A percentile compares a stretch with the other conserved stretches of the same genome.
Evolutionary conservation across 208 protist genomes (phyloP).

Genomic region (Wallacemonas sp.): DNA sequence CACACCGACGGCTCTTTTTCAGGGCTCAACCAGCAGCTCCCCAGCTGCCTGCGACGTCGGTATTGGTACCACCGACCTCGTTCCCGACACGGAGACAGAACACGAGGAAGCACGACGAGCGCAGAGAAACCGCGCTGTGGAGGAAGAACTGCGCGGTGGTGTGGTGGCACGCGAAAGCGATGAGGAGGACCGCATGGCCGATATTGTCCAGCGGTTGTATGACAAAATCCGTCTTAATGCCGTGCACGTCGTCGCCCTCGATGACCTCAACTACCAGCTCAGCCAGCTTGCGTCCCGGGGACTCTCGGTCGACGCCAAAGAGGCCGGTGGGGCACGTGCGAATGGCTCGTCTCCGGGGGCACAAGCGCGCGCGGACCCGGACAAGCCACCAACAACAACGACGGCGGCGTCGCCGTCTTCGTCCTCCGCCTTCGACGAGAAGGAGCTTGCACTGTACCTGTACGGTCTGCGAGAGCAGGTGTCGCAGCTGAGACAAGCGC

Average conservation of each 20-base stretch:
- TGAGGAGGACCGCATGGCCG: constrained; percentile 11
- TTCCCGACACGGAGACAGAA: not conserved
- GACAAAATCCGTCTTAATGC: constrained; percentile 45
- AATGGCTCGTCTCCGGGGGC: not conserved
- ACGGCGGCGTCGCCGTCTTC: not conserved
- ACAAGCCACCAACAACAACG: not conserved
- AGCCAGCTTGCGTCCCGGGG: constrained; percentile 21
- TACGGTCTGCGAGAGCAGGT: constrained; percentile 55
- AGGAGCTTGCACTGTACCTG: constrained; percentile 60
- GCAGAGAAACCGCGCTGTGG: not conserved
- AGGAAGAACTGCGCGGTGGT: constrained; percentile 8
- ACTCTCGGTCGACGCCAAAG: not conserved
- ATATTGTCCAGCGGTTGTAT: constrained; percentile 36
- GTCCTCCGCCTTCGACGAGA: constrained; percentile 28
- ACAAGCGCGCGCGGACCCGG: too few species aligned
- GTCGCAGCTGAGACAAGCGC: constrained; percentile 18
- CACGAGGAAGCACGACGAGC: too few species aligned
- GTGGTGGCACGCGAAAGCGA: not conserved
- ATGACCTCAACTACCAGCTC: constrained; percentile 61
- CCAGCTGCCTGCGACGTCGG: not conserved
- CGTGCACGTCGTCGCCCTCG: constrained; percentile 45
- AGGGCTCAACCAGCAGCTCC: not conserved
- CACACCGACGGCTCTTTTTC: too few species aligned
- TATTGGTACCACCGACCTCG: not conserved
- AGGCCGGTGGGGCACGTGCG: too few species aligned